Conservation (phyloP, 1,139 yeast species). For the Geotrichum bryndzae region DNA sequence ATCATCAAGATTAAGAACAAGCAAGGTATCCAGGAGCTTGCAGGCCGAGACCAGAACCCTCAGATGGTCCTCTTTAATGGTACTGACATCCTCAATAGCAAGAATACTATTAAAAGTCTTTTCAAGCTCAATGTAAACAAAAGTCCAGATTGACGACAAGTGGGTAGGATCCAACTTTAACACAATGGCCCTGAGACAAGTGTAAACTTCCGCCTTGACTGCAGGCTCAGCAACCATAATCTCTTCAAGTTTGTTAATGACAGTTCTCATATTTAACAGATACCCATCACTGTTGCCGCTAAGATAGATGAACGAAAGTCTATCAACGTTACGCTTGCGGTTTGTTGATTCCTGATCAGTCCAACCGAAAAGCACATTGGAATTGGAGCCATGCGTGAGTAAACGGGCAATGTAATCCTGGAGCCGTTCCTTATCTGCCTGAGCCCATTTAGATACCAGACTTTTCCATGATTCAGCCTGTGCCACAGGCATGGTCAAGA, state of each 20-base stretch:
- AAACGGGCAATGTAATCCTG: constrained; percentile 45
- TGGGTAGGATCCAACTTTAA: constrained; percentile 59
- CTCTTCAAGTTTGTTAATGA: constrained; percentile 46
- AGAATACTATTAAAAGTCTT: constrained; percentile 45
- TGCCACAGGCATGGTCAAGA: constrained; percentile 40
- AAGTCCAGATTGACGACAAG: constrained; percentile 64
- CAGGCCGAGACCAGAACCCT: constrained; percentile 46
- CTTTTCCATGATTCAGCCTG: constrained; percentile 45
- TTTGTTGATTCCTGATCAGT: constrained; percentile 62
- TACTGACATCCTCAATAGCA: constrained; percentile 32
- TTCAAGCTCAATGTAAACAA: constrained; percentile 56
- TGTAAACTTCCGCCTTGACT: constrained; percentile 45
- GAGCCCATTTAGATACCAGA: constrained; percentile 52
- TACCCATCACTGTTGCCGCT: constrained; percentile 57
- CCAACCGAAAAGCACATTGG: constrained; percentile 64
- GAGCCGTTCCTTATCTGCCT: constrained; percentile 53
- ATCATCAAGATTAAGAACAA: constrained; percentile 67
- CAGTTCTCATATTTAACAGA: constrained; percentile 44
- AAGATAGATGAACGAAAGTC: constrained; percentile 57
- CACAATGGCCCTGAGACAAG: constrained; percentile 57
- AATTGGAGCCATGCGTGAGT: constrained; percentile 46
- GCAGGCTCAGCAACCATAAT: constrained; percentile 23
- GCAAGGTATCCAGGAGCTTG: constrained; percentile 68
- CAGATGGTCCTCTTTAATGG: constrained; percentile 37
- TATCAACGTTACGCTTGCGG: constrained; percentile 46